These are phyloP conservation scores for Scheffersomyces cryptocercus DNA, from an alignment of 1,139 yeast species.

Conservation along the genomic window DNA sequence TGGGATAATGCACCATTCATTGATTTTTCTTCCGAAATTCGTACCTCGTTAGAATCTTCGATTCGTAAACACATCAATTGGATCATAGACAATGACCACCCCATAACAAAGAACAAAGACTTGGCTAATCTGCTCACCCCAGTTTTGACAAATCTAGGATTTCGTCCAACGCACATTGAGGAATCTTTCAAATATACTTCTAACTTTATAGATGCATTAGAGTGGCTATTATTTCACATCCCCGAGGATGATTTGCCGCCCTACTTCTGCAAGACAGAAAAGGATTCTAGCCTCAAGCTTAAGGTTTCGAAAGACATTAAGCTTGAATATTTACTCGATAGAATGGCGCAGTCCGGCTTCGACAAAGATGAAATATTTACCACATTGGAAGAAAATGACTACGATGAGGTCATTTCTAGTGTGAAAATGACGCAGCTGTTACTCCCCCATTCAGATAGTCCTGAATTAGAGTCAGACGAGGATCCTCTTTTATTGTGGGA, in stretches of 20 bases:
- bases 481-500: slow-evolving; percentile 56
- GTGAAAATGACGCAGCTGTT: slow-evolving; percentile 44
- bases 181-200: slow-evolving; percentile 70
- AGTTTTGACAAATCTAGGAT: slow-evolving; percentile 55
- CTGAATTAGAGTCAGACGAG: slow-evolving; percentile 25
- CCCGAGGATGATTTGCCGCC: slow-evolving; percentile 93
- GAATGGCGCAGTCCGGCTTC: slow-evolving; percentile 66
- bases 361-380: slow-evolving; percentile 63
- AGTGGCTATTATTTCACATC: slow-evolving; percentile 83
- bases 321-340: slow-evolving; percentile 46
- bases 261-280: slow-evolving; percentile 46
- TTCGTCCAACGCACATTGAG: slow-evolving; percentile 63
- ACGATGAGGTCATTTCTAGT: slow-evolving; percentile 54
- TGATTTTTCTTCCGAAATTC: slow-evolving; percentile 48
- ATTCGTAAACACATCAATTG: slow-evolving; percentile 57
- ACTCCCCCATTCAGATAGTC: slow-evolving; percentile 5
- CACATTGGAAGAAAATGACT: slow-evolving; percentile 40
- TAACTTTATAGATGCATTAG: slow-evolving; percentile 58
- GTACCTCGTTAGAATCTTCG: slow-evolving; percentile 56
- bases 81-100: slow-evolving; percentile 29
- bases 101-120: neutral
- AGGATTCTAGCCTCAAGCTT: slow-evolving; percentile 48
- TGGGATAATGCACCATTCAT: slow-evolving; percentile 66
- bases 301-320: slow-evolving; percentile 47
- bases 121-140: slow-evolving; percentile 3